phyloP scores from a whole-genome alignment of 2,329 filamentous ascomycete genomes.

The Daldinia sp. region DNA sequence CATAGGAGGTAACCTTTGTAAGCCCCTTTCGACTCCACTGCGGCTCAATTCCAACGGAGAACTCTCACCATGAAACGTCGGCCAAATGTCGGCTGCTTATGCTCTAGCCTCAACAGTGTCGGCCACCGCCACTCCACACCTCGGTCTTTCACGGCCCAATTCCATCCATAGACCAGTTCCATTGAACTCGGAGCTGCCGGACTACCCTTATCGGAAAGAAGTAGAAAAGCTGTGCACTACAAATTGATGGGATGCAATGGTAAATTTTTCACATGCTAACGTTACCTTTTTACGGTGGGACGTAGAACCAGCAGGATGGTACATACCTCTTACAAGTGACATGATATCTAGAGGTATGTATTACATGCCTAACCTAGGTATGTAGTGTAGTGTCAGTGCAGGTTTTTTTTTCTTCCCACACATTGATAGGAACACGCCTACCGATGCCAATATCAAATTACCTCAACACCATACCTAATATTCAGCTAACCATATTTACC shows the following conservation, averaged over 20 bases:
- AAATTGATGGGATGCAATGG: background rate
- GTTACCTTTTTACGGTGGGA: slow-evolving; percentile 20
- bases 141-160: slow-evolving; percentile 41
- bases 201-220: slow-evolving; percentile 16
- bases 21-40: slow-evolving; percentile 26
- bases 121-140: slow-evolving; percentile 39
- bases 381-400: slow-evolving; percentile 21
- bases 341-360: slow-evolving; percentile 28
- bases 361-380: too few species aligned
- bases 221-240: slow-evolving; percentile 14
- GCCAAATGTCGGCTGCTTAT: slow-evolving; percentile 41
- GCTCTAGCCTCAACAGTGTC: slow-evolving; percentile 32
- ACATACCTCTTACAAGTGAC: slow-evolving; percentile 14
- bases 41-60: slow-evolving; percentile 24
- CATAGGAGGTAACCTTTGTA: background rate
- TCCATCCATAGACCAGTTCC: slow-evolving; percentile 27
- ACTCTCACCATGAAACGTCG: slow-evolving; percentile 35
- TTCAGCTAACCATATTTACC: slow-evolving; percentile 5
- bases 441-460: background rate
- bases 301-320: slow-evolving; percentile 11
- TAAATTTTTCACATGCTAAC: slow-evolving; percentile 31
- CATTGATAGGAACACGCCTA: slow-evolving; percentile 32
- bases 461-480: slow-evolving; percentile 7
- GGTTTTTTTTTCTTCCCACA: too few species aligned
- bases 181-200: slow-evolving; percentile 21